Base-by-base conservation (phyloP, 1,284 basidiomycete species). In the Cystobasidiaceae sp. region DNA sequence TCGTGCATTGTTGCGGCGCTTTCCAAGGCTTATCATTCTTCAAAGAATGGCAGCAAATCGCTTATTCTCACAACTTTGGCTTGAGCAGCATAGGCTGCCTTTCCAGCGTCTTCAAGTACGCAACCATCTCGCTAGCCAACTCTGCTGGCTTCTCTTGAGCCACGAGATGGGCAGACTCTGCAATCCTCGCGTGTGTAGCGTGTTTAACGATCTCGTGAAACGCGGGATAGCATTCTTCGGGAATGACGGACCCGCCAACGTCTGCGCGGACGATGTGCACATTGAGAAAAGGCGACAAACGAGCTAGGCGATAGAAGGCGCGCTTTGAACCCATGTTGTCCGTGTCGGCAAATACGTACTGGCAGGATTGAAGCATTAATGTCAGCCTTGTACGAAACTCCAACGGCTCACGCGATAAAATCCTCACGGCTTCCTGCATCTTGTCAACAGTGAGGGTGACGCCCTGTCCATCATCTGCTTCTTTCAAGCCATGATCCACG, bases 401-500 rank as follows among this genome's bases (percentile, higher is more conserved):
- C n/a, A n/a, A n/a, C n/a, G n/a, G n/a, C n/a, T n/a, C n/a, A n/a
- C n/a, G n/a, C n/a, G n/a, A n/a, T n/a, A n/a, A n/a, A n/a, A 21
- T 28, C 32, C 67, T 33, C 21, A 60, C 67, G 19, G 65, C 67
- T 52, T 68, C 67, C 33, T 68, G 67, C 45, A 66, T 56, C 25
- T 56, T 49, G 28, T 66, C 58, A 2, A 55, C 48, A 43, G 51
- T 68, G n/a, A 68, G 44, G 17, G 19, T 51, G 19, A 68, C 67
- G 19, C 39, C 44, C 9, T 51, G 49, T 21, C 64, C 63, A 34
- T 58, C 55, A 5, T 33, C 19, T 34, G 25, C 63, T 39, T 58
- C 3, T 34, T 32, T 34, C 23, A 90, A 78, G 3, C 82, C 88
- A 69, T 85, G 82, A 19, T 85, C 79, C 34, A 91, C 78, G 74